phyloP scores from a whole-genome alignment of 768 basidiomycete species.

The Mycena venus region DNA sequence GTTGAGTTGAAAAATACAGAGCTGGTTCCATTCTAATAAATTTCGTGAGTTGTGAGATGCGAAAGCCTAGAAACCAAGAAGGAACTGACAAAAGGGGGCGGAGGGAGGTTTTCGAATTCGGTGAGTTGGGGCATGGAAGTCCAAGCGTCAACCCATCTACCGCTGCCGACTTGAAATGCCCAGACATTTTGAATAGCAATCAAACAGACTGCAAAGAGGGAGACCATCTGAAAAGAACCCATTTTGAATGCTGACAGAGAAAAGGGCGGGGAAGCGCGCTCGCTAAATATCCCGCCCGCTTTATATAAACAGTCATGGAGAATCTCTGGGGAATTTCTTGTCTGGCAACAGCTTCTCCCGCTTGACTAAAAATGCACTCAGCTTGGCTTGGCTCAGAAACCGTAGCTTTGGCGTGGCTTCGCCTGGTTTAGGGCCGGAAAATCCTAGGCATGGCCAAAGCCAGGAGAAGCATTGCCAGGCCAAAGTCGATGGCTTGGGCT shows the following conservation, averaged over 20 bases:
- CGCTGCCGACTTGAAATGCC: not conserved
- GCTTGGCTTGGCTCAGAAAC: too few relatives aligned
- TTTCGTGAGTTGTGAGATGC: slow-evolving; percentile 24
- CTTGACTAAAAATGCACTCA: not conserved
- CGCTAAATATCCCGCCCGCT: slow-evolving; percentile 1
- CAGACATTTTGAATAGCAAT: not conserved
- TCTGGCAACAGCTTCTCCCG: not conserved
- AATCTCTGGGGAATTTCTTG: slow-evolving; percentile 14
- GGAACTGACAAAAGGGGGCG: slow-evolving; percentile 45
- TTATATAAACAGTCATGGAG: slow-evolving; percentile 6
- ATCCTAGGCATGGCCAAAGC: too few relatives aligned
- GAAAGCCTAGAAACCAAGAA: not conserved
- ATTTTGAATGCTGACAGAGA: slow-evolving; percentile 11
- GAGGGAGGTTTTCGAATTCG: slow-evolving; percentile 51
- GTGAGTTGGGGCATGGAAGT: slow-evolving; percentile 57
- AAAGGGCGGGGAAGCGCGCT: not conserved
- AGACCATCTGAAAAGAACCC: not conserved
- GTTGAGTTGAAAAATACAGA: slow-evolving; percentile 60
- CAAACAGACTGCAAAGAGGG: not conserved
- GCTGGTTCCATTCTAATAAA: slow-evolving; percentile 36
- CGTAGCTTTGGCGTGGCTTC: too few relatives aligned
- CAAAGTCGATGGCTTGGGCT: too few relatives aligned
- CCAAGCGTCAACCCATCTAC: slow-evolving; percentile 54
- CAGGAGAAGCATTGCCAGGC: too few relatives aligned
- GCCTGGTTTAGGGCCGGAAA: too few relatives aligned